Evolutionary conservation across 2,329 filamentous ascomycete genomes (phyloP).

Genomic region (Colletotrichum nymphaeae): DNA sequence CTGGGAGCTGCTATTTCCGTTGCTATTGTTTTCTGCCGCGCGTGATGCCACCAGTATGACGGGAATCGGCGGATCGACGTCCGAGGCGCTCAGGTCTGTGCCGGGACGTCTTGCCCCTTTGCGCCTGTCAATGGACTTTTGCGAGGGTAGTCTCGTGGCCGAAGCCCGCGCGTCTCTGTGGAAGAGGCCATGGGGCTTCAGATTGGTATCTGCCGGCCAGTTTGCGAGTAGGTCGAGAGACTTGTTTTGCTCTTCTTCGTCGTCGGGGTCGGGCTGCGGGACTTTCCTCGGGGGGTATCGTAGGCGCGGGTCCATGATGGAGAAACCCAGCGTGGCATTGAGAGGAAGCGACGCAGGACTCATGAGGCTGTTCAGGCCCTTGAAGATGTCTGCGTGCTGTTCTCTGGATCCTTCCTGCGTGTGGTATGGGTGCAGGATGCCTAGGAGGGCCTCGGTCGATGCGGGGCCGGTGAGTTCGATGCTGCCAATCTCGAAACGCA

Average conservation of each 20-base stretch:
- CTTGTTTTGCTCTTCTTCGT: slow-evolving; percentile 47
- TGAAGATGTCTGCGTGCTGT: slow-evolving; percentile 61
- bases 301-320: slow-evolving; percentile 82
- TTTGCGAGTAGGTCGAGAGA: slow-evolving; percentile 71
- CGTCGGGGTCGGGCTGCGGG: slow-evolving; percentile 50
- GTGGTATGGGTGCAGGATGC: slow-evolving; percentile 70
- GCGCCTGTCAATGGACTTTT: slow-evolving; percentile 84
- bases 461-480: slow-evolving; percentile 73
- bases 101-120: slow-evolving; percentile 74
- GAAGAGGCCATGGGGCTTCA: slow-evolving; percentile 70
- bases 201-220: slow-evolving; percentile 73
- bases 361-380: slow-evolving; percentile 66
- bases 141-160: slow-evolving; percentile 76
- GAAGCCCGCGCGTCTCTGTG: slow-evolving; percentile 73
- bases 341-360: slow-evolving; percentile 77
- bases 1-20: slow-evolving; percentile 58
- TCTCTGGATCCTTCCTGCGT: slow-evolving; percentile 46
- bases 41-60: slow-evolving; percentile 75
- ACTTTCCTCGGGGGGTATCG: slow-evolving; percentile 76
- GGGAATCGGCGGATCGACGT: slow-evolving; percentile 81
- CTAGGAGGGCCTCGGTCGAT: slow-evolving; percentile 81
- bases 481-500: slow-evolving; percentile 75
- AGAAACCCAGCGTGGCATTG: slow-evolving; percentile 78
- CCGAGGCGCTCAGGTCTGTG: slow-evolving; percentile 64
- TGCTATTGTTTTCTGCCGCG: slow-evolving; percentile 41